Evolutionary conservation across 2,329 filamentous ascomycete species (phyloP).

Genomic region (Ophiostoma sp.): DNA sequence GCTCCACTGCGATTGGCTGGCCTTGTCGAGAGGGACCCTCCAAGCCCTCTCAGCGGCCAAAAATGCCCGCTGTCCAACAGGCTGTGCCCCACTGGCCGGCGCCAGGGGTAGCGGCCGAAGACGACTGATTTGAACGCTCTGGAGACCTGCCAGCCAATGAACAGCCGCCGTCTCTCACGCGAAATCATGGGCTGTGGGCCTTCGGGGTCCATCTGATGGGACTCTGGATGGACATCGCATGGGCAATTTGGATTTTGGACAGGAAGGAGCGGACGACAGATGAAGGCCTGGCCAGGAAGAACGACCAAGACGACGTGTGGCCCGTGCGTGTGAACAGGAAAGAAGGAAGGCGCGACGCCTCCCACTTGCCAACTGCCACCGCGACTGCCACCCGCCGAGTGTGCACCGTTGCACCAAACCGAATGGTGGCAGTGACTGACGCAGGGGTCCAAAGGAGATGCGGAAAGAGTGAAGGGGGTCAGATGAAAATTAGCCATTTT

Average conservation of each 20-base stretch:
- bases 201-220: constrained; percentile 1
- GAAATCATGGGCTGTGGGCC: background rate
- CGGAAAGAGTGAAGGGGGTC: background rate
- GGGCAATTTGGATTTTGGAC: background rate
- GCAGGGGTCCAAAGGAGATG: background rate
- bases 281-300: background rate
- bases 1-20: background rate
- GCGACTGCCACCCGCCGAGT: background rate
- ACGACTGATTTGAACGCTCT: background rate
- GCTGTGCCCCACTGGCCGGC: constrained; percentile 8
- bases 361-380: background rate
- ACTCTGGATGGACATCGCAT: background rate
- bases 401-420: background rate
- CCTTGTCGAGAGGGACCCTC: background rate
- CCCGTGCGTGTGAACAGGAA: background rate
- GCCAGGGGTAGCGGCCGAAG: constrained; percentile 14
- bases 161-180: background rate
- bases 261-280: background rate
- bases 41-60: background rate
- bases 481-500: background rate
- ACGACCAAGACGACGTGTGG: background rate
- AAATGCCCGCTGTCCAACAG: constrained; percentile 6
- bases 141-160: constrained; percentile 19
- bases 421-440: constrained; percentile 1
- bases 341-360: constrained; percentile 12